Conservation (phyloP, 2,329 filamentous ascomycete genomes). For the Didymella sp. region DNA sequence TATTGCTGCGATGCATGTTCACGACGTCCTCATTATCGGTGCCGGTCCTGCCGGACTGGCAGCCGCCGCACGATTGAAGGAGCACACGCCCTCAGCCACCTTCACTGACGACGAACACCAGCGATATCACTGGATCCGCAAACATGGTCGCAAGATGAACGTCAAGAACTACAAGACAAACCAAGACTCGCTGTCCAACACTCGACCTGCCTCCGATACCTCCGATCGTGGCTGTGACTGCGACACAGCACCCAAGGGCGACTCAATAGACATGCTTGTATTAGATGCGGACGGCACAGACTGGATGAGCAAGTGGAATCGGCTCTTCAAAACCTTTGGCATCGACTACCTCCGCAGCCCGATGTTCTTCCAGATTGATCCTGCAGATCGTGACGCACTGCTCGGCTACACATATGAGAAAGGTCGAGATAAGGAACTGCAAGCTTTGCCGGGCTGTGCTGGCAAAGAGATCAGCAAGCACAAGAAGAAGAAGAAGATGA, state of each 20-base stretch:
- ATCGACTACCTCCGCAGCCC: conserved; percentile 78
- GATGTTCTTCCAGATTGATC: conserved; percentile 85
- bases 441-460: conserved; percentile 75
- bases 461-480: conserved; percentile 84
- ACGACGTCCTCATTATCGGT: conserved; percentile 76
- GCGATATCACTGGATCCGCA: conserved; percentile 79
- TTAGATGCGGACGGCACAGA: conserved; percentile 68
- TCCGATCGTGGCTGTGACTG: conserved; percentile 28
- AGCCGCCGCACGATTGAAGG: conserved; percentile 73
- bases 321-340: conserved; percentile 70
- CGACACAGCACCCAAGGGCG: conserved; percentile 3
- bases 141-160: conserved; percentile 65
- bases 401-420: conserved; percentile 71
- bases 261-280: conserved; percentile 56
- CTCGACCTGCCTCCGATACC: conserved; percentile 32
- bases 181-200: conserved; percentile 34
- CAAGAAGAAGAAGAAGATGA: conserved; percentile 68
- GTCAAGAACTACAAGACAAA: conserved; percentile 62
- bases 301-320: conserved; percentile 77
- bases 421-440: conserved; percentile 67
- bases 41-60: conserved; percentile 78
- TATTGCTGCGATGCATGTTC: conserved; percentile 42
- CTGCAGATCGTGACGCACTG: conserved; percentile 74
- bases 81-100: conserved; percentile 76
- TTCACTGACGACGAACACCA: conserved; percentile 86